Evolutionary conservation across 2,329 filamentous ascomycete species (phyloP).

Genomic region (Leptodontidium sp.): DNA sequence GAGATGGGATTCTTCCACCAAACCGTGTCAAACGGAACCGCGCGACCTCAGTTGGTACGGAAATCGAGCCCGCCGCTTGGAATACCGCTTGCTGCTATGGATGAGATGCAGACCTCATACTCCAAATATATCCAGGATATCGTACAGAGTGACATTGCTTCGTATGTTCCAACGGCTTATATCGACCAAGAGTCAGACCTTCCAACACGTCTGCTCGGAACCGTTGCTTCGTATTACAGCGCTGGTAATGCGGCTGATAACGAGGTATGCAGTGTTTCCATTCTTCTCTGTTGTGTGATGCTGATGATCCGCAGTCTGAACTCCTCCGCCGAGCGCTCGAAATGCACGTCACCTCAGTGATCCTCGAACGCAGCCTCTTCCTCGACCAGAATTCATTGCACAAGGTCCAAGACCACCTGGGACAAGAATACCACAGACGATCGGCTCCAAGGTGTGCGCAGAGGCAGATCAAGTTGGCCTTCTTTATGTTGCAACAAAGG

Average conservation of each 20-base stretch:
- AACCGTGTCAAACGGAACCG: constrained; percentile 29
- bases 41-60: constrained; percentile 33
- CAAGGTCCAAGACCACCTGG: constrained; percentile 38
- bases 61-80: constrained; percentile 44
- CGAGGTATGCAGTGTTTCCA: constrained; percentile 36
- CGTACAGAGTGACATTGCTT: constrained; percentile 37
- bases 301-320: constrained; percentile 38
- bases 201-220: constrained; percentile 38
- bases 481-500: constrained; percentile 42
- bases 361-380: constrained; percentile 44
- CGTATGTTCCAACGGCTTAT: constrained; percentile 41
- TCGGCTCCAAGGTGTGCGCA: constrained; percentile 43
- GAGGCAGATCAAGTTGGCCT: constrained; percentile 45
- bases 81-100: constrained; percentile 42
- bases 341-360: constrained; percentile 43
- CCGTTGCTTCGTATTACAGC: constrained; percentile 39
- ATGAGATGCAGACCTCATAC: constrained; percentile 43
- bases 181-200: constrained; percentile 40
- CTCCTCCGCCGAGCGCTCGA: constrained; percentile 44
- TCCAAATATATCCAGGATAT: constrained; percentile 41
- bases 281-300: neutral
- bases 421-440: constrained; percentile 38
- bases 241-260: constrained; percentile 35
- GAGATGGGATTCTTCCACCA: constrained; percentile 41
- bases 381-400: constrained; percentile 41